phyloP scores from a whole-genome alignment of 768 basidiomycete species.

The Gelatoporia subvermispora region DNA sequence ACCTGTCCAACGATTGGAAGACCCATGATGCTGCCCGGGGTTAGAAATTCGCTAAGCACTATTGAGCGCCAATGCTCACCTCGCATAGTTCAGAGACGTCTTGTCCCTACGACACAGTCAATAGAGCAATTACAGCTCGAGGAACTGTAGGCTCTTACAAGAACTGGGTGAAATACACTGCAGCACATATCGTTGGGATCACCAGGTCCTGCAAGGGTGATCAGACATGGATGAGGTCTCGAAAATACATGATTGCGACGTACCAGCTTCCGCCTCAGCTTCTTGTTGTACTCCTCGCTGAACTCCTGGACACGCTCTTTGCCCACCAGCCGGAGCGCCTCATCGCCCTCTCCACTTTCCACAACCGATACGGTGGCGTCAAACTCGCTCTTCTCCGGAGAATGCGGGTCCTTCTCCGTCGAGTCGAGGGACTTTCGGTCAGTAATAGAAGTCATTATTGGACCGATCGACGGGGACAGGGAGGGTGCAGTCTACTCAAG shows the following conservation, averaged over 20 bases:
- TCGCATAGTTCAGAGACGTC: slow-evolving; percentile 68
- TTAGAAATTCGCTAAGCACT: background rate
- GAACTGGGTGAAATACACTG: slow-evolving; percentile 67
- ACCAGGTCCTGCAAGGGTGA: slow-evolving; percentile 35
- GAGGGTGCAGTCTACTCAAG: too few relatives aligned
- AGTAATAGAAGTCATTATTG: slow-evolving; percentile 12
- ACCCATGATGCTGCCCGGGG: slow-evolving; percentile 50
- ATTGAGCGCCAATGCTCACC: slow-evolving; percentile 26
- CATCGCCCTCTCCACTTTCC: slow-evolving; percentile 45
- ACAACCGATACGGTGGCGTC: slow-evolving; percentile 15
- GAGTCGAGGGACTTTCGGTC: slow-evolving; percentile 10
- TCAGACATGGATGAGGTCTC: background rate
- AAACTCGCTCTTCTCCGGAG: slow-evolving; percentile 15
- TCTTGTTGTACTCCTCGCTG: slow-evolving; percentile 56
- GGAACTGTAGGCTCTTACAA: slow-evolving; percentile 33
- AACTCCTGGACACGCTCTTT: slow-evolving; percentile 45
- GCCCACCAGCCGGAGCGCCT: slow-evolving; percentile 57
- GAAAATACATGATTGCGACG: slow-evolving; percentile 12
- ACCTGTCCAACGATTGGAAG: slow-evolving; percentile 62
- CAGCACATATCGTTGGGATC: slow-evolving; percentile 53
- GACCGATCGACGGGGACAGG: too few relatives aligned
- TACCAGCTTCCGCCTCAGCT: slow-evolving; percentile 55
- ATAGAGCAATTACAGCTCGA: background rate
- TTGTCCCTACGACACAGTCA: slow-evolving; percentile 44
- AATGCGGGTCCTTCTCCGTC: slow-evolving; percentile 5